Conservation (phyloP, 2,329 filamentous ascomycete genomes). For the Chalara sp. region DNA sequence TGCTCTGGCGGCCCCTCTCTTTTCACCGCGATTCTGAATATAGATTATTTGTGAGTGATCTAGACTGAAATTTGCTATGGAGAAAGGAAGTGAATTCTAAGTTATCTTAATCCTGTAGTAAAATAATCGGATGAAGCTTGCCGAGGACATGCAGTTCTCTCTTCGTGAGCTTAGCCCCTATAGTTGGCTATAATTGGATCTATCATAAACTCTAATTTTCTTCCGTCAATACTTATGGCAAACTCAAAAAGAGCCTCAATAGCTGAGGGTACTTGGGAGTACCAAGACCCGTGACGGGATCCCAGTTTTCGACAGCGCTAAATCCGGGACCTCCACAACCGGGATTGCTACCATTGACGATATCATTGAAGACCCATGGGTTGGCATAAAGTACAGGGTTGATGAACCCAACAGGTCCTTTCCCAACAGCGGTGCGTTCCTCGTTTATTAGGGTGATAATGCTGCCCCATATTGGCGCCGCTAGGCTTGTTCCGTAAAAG, state of each 20-base stretch:
- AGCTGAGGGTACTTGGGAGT: not conserved
- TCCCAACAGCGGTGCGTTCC: not conserved
- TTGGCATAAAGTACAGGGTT: not conserved
- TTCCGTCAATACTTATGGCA: not conserved
- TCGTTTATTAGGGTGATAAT: slow-evolving; percentile 14
- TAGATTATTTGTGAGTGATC: no score
- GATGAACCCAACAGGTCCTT: not conserved
- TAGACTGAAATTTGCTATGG: no score
- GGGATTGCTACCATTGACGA: not conserved
- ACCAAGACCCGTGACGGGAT: not conserved
- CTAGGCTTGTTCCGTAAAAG: slow-evolving; percentile 14
- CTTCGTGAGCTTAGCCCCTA: no score
- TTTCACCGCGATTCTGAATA: no score
- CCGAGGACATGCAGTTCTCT: no score
- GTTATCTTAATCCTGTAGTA: no score
- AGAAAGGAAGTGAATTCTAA: no score
- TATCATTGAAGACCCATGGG: slow-evolving; percentile 8
- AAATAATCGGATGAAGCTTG: no score
- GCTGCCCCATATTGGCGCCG: slow-evolving; percentile 16
- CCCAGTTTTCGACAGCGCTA: not conserved
- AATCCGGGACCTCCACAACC: not conserved
- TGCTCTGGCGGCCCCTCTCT: no score
- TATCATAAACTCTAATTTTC: not conserved
- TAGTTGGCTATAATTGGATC: not conserved
- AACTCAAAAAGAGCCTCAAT: not conserved